A percentile compares a stretch with the other conserved stretches of the same genome.
These are phyloP conservation scores for Colletotrichum camelliae DNA, from an alignment of 2,329 filamentous ascomycete species.

Conservation along the genomic window DNA sequence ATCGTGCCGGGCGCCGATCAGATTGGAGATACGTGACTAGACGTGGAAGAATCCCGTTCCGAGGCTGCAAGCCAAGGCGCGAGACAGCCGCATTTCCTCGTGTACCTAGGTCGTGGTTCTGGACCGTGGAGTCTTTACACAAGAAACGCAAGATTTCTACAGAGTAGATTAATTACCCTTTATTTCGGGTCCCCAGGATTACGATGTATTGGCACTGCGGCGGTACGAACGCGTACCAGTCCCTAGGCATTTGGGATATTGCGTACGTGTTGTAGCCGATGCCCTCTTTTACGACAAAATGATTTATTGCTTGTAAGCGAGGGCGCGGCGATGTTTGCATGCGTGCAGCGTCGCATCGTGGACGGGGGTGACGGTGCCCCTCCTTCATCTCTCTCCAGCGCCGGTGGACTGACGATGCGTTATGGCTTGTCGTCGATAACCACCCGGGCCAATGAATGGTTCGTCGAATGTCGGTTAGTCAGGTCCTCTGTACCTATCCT, in stretches of 20 bases:
- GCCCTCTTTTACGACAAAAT: not conserved
- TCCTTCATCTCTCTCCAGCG: slow-evolving; percentile 7
- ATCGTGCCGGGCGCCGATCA: not conserved
- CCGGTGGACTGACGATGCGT: not conserved
- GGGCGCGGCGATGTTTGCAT: not conserved
- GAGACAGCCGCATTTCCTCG: not conserved
- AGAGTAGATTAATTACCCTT: not conserved
- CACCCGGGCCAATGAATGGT: not conserved
- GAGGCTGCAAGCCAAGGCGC: not conserved
- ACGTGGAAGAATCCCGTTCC: not conserved
- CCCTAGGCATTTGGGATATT: not conserved
- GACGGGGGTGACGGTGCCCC: not conserved
- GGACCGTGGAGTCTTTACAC: not conserved
- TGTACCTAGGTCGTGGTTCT: not conserved
- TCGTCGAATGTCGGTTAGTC: slow-evolving; percentile 12
- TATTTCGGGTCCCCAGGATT: not conserved
- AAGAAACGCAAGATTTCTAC: not conserved
- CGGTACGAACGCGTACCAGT: not conserved
- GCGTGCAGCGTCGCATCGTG: not conserved
- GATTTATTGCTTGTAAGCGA: not conserved
- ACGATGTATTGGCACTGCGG: not conserved
- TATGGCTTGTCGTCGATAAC: not conserved
- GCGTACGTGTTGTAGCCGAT: not conserved
- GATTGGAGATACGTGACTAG: not conserved
- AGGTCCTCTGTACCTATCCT: not conserved